Conservation (phyloP, 2,329 filamentous ascomycete species). For the Aspergillus fumigatiaffinis region DNA sequence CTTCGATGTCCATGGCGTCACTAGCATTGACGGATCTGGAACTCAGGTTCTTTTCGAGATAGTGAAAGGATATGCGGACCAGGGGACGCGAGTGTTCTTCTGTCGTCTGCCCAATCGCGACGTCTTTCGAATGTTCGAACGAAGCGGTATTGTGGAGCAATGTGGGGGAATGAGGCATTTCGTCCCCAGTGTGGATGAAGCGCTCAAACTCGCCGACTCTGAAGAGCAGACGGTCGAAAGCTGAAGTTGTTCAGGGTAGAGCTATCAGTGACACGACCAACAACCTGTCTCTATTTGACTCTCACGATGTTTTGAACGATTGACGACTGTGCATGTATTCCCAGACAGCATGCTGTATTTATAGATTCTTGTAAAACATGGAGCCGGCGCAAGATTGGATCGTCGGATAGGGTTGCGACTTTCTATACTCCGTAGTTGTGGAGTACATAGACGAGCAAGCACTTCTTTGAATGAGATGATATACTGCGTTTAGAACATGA, state of each 20-base stretch:
- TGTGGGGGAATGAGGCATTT: slow-evolving; percentile 77
- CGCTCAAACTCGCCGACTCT: slow-evolving; percentile 73
- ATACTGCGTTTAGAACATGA: neutral
- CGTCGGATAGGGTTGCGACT: neutral
- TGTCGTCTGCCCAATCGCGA: slow-evolving; percentile 52
- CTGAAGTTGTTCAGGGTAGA: slow-evolving; percentile 4
- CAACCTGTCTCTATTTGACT: neutral
- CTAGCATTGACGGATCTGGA: slow-evolving; percentile 86
- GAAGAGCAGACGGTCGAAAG: slow-evolving; percentile 51
- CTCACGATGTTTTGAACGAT: slow-evolving; percentile 1
- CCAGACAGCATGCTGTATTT: neutral
- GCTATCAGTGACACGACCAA: neutral
- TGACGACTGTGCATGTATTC: slow-evolving; percentile 3
- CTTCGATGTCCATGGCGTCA: slow-evolving; percentile 97
- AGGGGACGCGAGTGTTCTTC: slow-evolving; percentile 60
- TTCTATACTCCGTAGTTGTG: neutral
- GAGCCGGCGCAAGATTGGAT: neutral
- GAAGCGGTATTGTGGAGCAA: slow-evolving; percentile 78
- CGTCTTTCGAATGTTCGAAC: slow-evolving; percentile 69
- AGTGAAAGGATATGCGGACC: slow-evolving; percentile 71
- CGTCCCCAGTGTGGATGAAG: slow-evolving; percentile 78
- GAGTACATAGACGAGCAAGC: neutral
- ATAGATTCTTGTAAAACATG: neutral
- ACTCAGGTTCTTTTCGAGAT: slow-evolving; percentile 90
- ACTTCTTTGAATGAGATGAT: neutral